A percentile compares a stretch with the other conserved stretches of the same genome.
Evolutionary conservation across 352 stramenopile species (phyloP).

Genomic region (Globisporangium perplexum): DNA sequence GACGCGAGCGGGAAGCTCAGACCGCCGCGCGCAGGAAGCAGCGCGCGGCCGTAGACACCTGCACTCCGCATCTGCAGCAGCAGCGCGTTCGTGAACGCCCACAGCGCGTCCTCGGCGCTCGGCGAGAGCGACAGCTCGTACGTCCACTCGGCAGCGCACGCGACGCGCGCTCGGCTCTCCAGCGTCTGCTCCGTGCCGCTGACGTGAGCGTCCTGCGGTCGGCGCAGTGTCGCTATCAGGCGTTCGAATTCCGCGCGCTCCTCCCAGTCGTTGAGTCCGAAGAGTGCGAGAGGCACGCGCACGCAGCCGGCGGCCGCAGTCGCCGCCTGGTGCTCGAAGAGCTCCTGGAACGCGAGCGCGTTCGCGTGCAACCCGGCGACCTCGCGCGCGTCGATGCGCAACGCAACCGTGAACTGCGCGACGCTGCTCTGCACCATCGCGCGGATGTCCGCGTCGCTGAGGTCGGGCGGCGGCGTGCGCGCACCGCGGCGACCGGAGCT

Average conservation of each 20-base stretch:
- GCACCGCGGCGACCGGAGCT: background rate
- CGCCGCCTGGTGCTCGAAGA: background rate
- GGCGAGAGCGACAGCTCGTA: slow-evolving; percentile 27
- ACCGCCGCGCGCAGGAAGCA: slow-evolving; percentile 17
- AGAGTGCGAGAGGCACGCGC: slow-evolving; percentile 38
- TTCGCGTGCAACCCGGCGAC: background rate
- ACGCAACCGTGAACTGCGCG: slow-evolving; percentile 5
- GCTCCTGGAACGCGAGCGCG: slow-evolving; percentile 1
- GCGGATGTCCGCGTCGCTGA: slow-evolving; percentile 13
- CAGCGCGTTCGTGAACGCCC: slow-evolving; percentile 35
- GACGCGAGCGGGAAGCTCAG: slow-evolving; percentile 14
- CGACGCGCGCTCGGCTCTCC: slow-evolving; percentile 14
- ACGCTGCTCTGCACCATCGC: slow-evolving; percentile 8
- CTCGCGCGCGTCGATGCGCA: slow-evolving; percentile 5
- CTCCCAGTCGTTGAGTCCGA: slow-evolving; percentile 40
- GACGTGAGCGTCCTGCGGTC: slow-evolving; percentile 10
- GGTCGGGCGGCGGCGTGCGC: background rate
- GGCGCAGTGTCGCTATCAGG: slow-evolving; percentile 24
- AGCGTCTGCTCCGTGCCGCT: slow-evolving; percentile 17
- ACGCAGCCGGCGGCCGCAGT: slow-evolving; percentile 1
- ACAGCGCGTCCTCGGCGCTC: slow-evolving; percentile 31
- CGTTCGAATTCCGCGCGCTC: slow-evolving; percentile 42
- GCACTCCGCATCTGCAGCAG: slow-evolving; percentile 40
- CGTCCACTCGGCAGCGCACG: slow-evolving; percentile 20
- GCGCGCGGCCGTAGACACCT: slow-evolving; percentile 20